Base-by-base conservation (phyloP, 192 early-diverging fungal genomes). In the Rhizophagus clarus region DNA sequence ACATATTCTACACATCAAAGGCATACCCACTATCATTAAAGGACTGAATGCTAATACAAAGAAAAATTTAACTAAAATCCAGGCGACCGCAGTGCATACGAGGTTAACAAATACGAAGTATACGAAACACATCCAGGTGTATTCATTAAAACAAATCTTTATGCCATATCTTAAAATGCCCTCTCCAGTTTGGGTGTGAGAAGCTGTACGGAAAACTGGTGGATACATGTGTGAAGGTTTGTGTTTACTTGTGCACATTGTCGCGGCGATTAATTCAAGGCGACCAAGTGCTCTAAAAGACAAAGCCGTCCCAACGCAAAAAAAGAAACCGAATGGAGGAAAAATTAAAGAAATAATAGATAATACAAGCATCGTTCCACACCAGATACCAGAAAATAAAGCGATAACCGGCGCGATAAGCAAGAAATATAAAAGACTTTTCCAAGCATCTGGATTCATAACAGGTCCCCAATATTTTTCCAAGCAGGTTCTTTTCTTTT, bases 1-100 rank as follows among this genome's bases (percentile, higher is more conserved):
- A 26, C 62, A 64, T 64, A 64, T 9, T 24, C 3, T 64, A 64
- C 62, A 64, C 62, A 64, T 64, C 62, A 64, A 29, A 29, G 62
- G 62, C 62, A 64, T 64, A 9, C 26, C 28, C 11, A 64, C n/a
- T 26, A 64, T 12, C 62, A 64, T 64, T 12, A 64, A 3, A 28
- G 62, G 62, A 64, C 62, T 64, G 28, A 64, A 64, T 64, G 62
- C 62, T 4, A 64, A 28, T 11, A 28, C 29, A 28, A 64, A 64
- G 11, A 64, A 64, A n/a, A 17, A 12, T 7, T 29, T 5, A 14
- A 64, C n/a, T 20, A 64, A 28, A 28, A 64, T 6, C n/a, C 62
- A 64, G 10, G 24, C 10, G 28, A 64, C 12, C 10, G 2, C 4
- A 4, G 12, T 28, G 2, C 3, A 64, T 12, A 28, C 8, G 28